Evolutionary conservation across 495 filamentous ascomycete genomes (phyloP), one percentile per base, ranked within the genome.

Genomic region (Daldinia concentrica): DNA sequence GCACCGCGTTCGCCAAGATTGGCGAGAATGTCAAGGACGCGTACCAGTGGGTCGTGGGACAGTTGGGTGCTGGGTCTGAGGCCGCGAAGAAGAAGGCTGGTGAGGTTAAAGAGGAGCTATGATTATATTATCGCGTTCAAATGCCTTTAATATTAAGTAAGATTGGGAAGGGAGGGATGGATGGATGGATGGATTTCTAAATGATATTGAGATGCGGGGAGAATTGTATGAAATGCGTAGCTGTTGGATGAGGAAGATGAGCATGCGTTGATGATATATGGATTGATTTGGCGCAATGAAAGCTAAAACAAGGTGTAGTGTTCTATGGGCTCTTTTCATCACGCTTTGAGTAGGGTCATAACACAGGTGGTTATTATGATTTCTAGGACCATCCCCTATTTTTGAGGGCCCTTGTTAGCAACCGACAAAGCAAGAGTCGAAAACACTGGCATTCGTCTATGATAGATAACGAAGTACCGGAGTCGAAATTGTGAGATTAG

Each of bases 1-100:
- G 84, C 29, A 91, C 89, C 4, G 80, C 93, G 55, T 89, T 88
- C 64, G 89, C 87, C 74, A 89, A 88, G 78, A 58, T 93, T 58
- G 79, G 85, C 69, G 85, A 88, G 52, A 82, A 80, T 48, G 79
- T 86, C 52, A 78, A 82, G 73, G 77, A 72, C 27, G 78, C 79
- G 5, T 84, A 81, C 77, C 81, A 91, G 48, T 93, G 92, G 86
- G 77, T 90, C 78, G 22, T 77, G 68, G 75, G 76, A 24, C 84
- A 85, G 71, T 76, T 94, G 37, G 86, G 84, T 74, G 78, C 88
- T 14, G 89, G 91, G 1, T 84, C 90, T 27, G 86, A 89, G 22
- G 87, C 82, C 50, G 91, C 90, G n/a, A 85, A 86, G 43, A 85
- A 89, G 63, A 82, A 86, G 76, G 83, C 85, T 4, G 76, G 76